phyloP scores from a whole-genome alignment of 1,139 yeast genomes.

The Geotrichum klebahnii region DNA sequence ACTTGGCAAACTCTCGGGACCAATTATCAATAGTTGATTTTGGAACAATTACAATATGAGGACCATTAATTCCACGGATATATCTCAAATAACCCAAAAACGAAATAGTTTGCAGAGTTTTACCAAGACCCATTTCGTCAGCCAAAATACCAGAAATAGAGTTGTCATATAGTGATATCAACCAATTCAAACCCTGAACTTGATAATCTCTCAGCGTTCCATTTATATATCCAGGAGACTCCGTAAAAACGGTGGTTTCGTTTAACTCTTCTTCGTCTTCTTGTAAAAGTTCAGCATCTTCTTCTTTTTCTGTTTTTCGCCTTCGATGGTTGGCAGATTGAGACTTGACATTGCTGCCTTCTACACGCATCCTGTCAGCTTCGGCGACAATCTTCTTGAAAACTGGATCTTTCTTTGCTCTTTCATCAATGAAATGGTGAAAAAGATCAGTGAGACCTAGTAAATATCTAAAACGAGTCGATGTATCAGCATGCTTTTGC shows the following conservation, averaged over 20 bases:
- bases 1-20: conserved; percentile 85
- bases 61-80: conserved; percentile 75
- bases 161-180: conserved; percentile 76
- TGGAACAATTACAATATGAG: conserved; percentile 88
- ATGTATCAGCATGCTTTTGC: conserved; percentile 52
- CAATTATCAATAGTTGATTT: conserved; percentile 93
- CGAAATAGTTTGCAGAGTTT: conserved; percentile 46
- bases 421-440: conserved; percentile 79
- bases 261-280: conserved; percentile 49
- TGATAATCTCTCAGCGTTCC: conserved; percentile 73
- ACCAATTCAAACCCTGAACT: conserved; percentile 90
- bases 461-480: conserved; percentile 74
- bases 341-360: conserved; percentile 17
- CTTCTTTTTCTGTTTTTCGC: conserved; percentile 82
- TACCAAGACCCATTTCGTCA: conserved; percentile 98
- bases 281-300: conserved; percentile 78
- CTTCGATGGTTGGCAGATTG: conserved; percentile 38
- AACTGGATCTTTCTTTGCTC: conserved; percentile 68
- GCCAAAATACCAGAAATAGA: conserved; percentile 87
- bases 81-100: conserved; percentile 84
- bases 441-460: conserved; percentile 80
- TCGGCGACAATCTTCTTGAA: conserved; percentile 56
- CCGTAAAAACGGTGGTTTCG: conserved; percentile 59
- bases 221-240: conserved; percentile 64
- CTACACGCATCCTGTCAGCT: conserved; percentile 30